phyloP scores from a whole-genome alignment of 2,329 filamentous ascomycete genomes.

The Colletotrichum lentis region DNA sequence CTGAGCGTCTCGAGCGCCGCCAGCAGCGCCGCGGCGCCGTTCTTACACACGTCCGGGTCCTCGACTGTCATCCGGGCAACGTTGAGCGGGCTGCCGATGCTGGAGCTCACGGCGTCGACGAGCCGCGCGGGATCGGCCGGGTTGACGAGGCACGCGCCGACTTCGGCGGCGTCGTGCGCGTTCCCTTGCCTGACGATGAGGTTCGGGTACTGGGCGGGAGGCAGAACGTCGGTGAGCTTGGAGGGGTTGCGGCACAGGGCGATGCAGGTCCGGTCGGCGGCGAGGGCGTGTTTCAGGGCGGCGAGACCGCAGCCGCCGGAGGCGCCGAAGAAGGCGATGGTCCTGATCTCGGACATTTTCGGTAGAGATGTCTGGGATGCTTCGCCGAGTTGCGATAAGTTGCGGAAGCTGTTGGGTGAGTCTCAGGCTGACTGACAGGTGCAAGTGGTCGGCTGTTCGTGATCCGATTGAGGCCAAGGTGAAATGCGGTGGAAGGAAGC shows the following conservation, averaged over 20 bases:
- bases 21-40: slow-evolving; percentile 49
- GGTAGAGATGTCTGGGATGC: too few species aligned
- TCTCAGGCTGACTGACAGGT: background rate
- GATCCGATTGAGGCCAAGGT: background rate
- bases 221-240: slow-evolving; percentile 49
- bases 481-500: background rate
- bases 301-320: slow-evolving; percentile 53
- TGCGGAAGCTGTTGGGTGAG: background rate
- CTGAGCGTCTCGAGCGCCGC: slow-evolving; percentile 44
- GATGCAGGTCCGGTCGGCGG: slow-evolving; percentile 50
- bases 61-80: slow-evolving; percentile 44
- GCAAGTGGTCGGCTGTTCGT: background rate
- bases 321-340: slow-evolving; percentile 53
- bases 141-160: slow-evolving; percentile 46
- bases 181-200: slow-evolving; percentile 52
- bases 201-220: slow-evolving; percentile 44
- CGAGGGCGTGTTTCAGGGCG: slow-evolving; percentile 49
- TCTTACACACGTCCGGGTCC: slow-evolving; percentile 53
- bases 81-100: slow-evolving; percentile 48
- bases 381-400: background rate
- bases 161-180: slow-evolving; percentile 47
- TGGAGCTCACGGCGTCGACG: slow-evolving; percentile 52
- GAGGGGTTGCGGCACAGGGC: slow-evolving; percentile 52
- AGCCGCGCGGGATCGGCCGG: slow-evolving; percentile 42
- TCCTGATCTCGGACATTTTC: slow-evolving; percentile 38